These are phyloP conservation scores for Pseudoscleropodium purum DNA, from an alignment of 225 moss, liverwort and hornwort species.

Conservation along the genomic window DNA sequence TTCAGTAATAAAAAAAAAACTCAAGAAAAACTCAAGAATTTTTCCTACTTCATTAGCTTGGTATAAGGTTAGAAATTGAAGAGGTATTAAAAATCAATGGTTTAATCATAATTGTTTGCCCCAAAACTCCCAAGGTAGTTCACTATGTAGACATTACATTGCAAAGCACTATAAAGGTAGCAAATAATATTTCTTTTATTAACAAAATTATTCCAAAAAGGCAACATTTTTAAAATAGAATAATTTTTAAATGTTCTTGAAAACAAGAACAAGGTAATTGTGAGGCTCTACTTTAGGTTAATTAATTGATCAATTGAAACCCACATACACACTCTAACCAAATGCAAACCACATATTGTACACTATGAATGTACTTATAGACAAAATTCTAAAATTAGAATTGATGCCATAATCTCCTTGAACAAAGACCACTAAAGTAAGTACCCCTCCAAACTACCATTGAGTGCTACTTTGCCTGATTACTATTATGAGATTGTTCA, in stretches of 20 bases:
- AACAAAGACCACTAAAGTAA: too few species aligned
- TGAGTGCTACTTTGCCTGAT: too few species aligned
- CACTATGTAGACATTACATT: background rate
- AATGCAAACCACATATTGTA: background rate
- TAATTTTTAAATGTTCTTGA: background rate
- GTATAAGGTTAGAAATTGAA: background rate
- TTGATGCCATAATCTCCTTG: too few species aligned
- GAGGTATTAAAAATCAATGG: background rate
- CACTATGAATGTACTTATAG: rapidly evolving
- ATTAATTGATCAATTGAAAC: background rate
- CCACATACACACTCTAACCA: background rate
- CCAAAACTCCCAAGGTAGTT: background rate
- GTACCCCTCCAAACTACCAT: too few species aligned
- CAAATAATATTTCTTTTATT: background rate
- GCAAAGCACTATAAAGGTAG: background rate
- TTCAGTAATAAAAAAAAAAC: background rate
- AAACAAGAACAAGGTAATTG: rapidly evolving
- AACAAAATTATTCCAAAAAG: background rate
- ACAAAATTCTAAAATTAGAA: background rate
- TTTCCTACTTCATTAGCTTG: background rate
- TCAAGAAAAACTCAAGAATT: background rate
- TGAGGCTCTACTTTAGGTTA: background rate
- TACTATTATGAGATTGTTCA: too few species aligned
- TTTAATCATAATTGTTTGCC: background rate
- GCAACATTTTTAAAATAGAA: rapidly evolving